Conservation (phyloP, 257 asterid genomes). For the Solanum bulbocastanum region DNA sequence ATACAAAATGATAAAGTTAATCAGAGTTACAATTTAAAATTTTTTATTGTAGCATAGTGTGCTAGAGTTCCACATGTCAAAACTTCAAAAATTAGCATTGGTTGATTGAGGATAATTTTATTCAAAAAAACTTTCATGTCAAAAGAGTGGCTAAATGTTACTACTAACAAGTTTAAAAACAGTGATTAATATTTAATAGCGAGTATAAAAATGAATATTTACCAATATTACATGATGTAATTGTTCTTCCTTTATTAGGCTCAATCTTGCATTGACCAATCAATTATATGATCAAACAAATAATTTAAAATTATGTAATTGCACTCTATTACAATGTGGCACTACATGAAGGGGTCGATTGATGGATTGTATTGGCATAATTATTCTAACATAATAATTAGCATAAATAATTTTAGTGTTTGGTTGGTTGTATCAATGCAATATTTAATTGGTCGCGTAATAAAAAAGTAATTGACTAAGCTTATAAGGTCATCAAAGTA, state of each 20-base stretch:
- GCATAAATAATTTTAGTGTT: not conserved
- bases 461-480: too few species aligned
- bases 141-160: not conserved
- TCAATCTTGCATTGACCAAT: not conserved
- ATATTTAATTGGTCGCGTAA: too few species aligned
- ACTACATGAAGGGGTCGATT: not conserved
- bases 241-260: not conserved
- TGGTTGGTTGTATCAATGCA: not conserved
- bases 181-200: not conserved
- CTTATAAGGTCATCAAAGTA: too few species aligned
- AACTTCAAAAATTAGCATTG: too few species aligned
- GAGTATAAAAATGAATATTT: not conserved
- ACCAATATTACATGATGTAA: not conserved
- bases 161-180: not conserved
- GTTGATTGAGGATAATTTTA: not conserved
- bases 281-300: not conserved
- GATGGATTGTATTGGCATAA: not conserved
- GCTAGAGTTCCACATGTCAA: not conserved
- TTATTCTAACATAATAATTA: not conserved
- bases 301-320: too few species aligned
- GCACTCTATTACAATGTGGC: not conserved
- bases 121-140: not conserved
- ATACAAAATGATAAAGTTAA: too few species aligned
- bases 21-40: too few species aligned
- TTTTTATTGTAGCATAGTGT: not conserved